Percentiles rank a stretch among this genome's conserved stretches.
phyloP scores from a whole-genome alignment of 129 eudicot species.

The Artemisia tridentata region DNA sequence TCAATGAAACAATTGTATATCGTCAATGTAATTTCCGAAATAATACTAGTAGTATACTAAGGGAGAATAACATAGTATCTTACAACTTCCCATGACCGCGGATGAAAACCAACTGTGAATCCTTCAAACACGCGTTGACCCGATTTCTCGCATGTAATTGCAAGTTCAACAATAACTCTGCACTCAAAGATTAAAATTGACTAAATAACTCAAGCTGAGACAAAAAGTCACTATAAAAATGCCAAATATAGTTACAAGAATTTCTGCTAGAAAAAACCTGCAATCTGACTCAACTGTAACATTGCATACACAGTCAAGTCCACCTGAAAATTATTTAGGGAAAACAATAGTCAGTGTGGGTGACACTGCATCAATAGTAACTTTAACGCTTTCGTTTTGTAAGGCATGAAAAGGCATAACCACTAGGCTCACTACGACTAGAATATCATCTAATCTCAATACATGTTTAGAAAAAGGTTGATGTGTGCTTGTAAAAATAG shows the following conservation, averaged over 20 bases:
- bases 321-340: slow-evolving; percentile 43
- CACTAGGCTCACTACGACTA: not conserved
- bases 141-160: slow-evolving; percentile 76
- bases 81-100: slow-evolving; percentile 88
- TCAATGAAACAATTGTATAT: slow-evolving; percentile 8
- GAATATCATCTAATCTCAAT: slow-evolving; percentile 1
- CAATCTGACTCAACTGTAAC: slow-evolving; percentile 65
- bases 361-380: slow-evolving; percentile 11
- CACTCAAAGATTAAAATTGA: slow-evolving; percentile 25
- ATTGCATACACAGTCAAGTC: slow-evolving; percentile 77
- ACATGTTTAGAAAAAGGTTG: not conserved
- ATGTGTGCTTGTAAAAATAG: not conserved
- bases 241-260: not conserved
- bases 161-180: slow-evolving; percentile 79
- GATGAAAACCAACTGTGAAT: slow-evolving; percentile 90
- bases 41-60: not conserved
- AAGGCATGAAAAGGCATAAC: not conserved
- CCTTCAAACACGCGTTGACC: slow-evolving; percentile 86
- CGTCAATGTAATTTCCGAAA: slow-evolving; percentile 11
- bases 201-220: too few relatives aligned
- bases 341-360: not conserved
- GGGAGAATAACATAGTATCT: slow-evolving; percentile 7
- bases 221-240: not conserved
- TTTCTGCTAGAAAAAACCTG: slow-evolving; percentile 52
- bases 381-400: not conserved